Percentiles rank a stretch among this genome's conserved stretches.
phyloP scores from a whole-genome alignment of 2,329 filamentous ascomycete species.

The Cladosporium austrohemisphaericum region DNA sequence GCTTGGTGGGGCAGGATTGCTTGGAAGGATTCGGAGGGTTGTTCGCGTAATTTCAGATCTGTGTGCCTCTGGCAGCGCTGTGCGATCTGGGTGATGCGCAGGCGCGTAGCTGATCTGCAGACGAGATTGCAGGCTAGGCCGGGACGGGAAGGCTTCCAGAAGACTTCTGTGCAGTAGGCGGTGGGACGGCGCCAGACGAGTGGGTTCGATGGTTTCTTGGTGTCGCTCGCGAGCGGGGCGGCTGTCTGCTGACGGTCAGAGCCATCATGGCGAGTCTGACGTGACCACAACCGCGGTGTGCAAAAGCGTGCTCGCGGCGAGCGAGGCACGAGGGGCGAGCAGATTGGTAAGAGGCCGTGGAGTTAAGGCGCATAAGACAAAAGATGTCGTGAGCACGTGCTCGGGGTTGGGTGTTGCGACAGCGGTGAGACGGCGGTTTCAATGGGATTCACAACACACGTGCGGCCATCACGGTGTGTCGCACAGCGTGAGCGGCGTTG shows the following conservation, averaged over 20 bases:
- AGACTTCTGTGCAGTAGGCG: slow-evolving; percentile 8
- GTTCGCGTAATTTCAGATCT: slow-evolving; percentile 11
- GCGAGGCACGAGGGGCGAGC: background rate
- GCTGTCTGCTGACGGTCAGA: slow-evolving; percentile 12
- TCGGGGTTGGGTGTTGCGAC: background rate
- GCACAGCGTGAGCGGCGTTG: background rate
- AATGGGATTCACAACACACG: slow-evolving; percentile 11
- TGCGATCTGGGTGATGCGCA: slow-evolving; percentile 10
- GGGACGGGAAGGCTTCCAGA: slow-evolving; percentile 8
- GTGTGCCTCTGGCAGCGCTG: background rate
- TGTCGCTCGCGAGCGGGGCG: background rate
- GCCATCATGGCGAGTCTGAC: slow-evolving; percentile 8
- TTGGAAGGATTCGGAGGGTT: slow-evolving; percentile 12
- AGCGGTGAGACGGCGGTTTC: slow-evolving; percentile 5
- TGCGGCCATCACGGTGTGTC: slow-evolving; percentile 5
- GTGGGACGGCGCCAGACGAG: background rate
- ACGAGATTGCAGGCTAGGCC: background rate
- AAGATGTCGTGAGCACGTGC: slow-evolving; percentile 2
- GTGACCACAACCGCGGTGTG: too few relatives aligned
- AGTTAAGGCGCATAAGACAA: too few relatives aligned
- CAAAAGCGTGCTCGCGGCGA: too few relatives aligned
- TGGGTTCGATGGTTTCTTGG: background rate
- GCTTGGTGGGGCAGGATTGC: background rate
- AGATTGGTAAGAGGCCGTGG: slow-evolving; percentile 5
- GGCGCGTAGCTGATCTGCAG: background rate